Percentiles rank a stretch among this genome's conserved stretches.
phyloP scores from a whole-genome alignment of 495 filamentous ascomycete species.

The Penicillium diatomitis region DNA sequence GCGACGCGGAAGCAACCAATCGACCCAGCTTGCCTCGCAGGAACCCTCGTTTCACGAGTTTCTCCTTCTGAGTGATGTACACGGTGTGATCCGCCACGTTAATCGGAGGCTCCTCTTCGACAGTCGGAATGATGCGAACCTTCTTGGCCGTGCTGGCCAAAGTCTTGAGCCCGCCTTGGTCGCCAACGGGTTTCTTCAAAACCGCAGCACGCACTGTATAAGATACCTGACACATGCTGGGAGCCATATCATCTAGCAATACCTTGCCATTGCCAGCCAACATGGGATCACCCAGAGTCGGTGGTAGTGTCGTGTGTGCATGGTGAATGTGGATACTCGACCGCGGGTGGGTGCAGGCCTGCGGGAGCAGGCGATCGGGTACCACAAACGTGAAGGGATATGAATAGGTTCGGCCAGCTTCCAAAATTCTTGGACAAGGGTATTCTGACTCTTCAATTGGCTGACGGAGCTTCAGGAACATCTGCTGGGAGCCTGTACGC shows the following conservation, averaged over 20 bases:
- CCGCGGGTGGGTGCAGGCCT: conserved; percentile 50
- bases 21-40: conserved; percentile 68
- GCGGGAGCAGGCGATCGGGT: conserved; percentile 58
- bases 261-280: conserved; percentile 38
- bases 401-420: conserved; percentile 55
- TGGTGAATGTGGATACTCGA: conserved; percentile 50
- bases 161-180: conserved; percentile 22
- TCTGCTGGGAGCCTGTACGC: conserved; percentile 45
- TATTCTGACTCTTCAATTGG: conserved; percentile 62
- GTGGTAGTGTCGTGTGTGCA: conserved; percentile 71
- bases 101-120: conserved; percentile 69
- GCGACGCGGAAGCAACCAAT: conserved; percentile 59
- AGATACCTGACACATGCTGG: conserved; percentile 66
- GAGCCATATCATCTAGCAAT: conserved; percentile 69
- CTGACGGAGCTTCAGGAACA: conserved; percentile 75
- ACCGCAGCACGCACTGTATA: conserved; percentile 62
- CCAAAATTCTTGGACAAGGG: conserved; percentile 59
- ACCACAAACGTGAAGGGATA: conserved; percentile 87
- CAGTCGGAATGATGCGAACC: conserved; percentile 67
- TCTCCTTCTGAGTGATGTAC: conserved; percentile 65
- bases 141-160: conserved; percentile 47
- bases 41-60: conserved; percentile 67
- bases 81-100: conserved; percentile 47
- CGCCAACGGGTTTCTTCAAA: conserved; percentile 19
- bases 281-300: conserved; percentile 66